Evolutionary conservation across 2,329 filamentous ascomycete genomes (phyloP).

Genomic region (Gaeumannomyces tritici): DNA sequence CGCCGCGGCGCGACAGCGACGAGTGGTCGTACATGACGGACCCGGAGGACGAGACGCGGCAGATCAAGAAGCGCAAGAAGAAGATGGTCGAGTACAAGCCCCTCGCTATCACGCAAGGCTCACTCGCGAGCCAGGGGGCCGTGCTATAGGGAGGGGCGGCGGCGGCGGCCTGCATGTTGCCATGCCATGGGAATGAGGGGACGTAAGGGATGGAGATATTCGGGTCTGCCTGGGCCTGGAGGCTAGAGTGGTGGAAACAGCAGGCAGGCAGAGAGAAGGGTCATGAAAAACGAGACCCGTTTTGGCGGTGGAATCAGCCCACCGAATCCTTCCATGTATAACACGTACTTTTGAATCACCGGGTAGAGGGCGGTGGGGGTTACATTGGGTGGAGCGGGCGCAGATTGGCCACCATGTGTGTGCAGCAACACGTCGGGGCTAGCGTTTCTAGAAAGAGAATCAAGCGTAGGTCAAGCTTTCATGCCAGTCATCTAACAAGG

Average conservation of each 20-base stretch:
- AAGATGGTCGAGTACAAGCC: conserved; percentile 2
- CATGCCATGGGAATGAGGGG: no score
- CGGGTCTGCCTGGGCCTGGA: neutral
- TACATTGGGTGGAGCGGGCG: neutral
- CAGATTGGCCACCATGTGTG: neutral
- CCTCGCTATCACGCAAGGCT: neutral
- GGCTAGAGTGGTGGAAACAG: neutral
- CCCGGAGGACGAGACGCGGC: neutral
- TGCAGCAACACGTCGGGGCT: neutral
- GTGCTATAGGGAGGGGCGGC: neutral
- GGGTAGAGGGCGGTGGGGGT: neutral
- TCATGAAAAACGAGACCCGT: neutral
- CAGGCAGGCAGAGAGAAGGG: no score
- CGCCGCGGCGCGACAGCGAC: conserved; percentile 1
- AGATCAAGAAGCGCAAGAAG: conserved; percentile 3
- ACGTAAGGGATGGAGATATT: no score
- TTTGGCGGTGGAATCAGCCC: neutral
- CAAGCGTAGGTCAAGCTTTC: neutral
- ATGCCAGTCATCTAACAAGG: neutral
- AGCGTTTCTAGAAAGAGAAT: neutral
- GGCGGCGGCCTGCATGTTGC: no score
- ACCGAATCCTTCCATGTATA: neutral
- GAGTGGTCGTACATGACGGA: conserved; percentile 3
- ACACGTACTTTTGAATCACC: neutral
- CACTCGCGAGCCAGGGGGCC: neutral